Base-by-base conservation (phyloP, 2,329 filamentous ascomycete genomes). In the Curvularia sp. region DNA sequence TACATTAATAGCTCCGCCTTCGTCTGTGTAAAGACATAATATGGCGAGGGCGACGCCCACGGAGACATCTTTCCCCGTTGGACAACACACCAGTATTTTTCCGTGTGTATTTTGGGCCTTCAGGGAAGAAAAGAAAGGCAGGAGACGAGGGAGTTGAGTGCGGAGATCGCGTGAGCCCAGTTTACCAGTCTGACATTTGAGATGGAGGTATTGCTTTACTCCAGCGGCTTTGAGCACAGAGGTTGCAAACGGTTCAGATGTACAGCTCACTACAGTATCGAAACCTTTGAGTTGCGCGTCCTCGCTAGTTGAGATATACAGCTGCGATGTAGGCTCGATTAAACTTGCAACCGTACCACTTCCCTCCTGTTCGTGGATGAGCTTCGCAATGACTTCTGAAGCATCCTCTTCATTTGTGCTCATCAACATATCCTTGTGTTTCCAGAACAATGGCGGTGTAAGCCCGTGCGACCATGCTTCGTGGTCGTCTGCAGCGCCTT, bases 401-500 rank as follows among this genome's bases (percentile, higher is more conserved):
- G 89, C 76, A 2, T 92, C 86, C 9, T 86, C 83, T 69, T 97
- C 93, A 0, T 84, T 70, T 0, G 88, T 84, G 0, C 75, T 75
- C 19, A 96, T 79, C 10, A 98, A 80, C 5, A 72, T 38, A 0
- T 85, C 80, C 41, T 80, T 80, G 66, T 97, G 82, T 2, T 77
- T 77, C 95, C 95, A 99, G 78, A 97, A 99, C 0, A 94, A 63
- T 0, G 80, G 74, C 0, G 94, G 87, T 0, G 91, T 95, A 15
- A 98, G 83, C 0, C 92, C 92, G 25, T 85, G 80, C 1, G 93
- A 89, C 95, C 95, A 99, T 66, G 91, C 92, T 80, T 99, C 95
- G 12, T 90, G 92, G 74, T 99, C 95, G 76, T 99, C 95, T 2
- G 90, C 95, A 0, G 94, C 94, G 49, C 95, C 95, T 78, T 98